Percentiles rank a stretch among this genome's conserved stretches.
These are phyloP conservation scores for Talaromyces sp. DNA, from an alignment of 2,329 filamentous ascomycete genomes.

Conservation along the genomic window DNA sequence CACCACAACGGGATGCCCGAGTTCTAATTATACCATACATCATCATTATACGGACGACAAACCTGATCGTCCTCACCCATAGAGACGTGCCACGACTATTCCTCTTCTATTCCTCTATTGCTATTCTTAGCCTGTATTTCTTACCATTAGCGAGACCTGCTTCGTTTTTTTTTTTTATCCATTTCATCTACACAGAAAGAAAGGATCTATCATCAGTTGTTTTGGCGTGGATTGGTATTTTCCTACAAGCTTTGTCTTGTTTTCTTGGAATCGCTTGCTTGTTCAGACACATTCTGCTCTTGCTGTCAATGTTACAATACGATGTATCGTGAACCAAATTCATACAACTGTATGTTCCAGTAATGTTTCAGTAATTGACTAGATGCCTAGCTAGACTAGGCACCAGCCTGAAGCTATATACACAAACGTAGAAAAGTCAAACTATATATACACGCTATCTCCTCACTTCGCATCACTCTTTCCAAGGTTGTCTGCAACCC, in stretches of 20 bases:
- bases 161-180: not conserved
- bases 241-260: slow-evolving; percentile 3
- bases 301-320: not conserved
- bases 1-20: not conserved
- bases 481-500: not conserved
- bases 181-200: slow-evolving; percentile 2
- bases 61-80: not conserved
- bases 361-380: not conserved
- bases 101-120: not conserved
- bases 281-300: slow-evolving; percentile 6
- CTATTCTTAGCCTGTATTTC: slow-evolving; percentile 14
- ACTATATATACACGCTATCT: not conserved
- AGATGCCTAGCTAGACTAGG: not conserved
- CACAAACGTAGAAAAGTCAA: not conserved
- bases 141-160: slow-evolving; percentile 11
- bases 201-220: not conserved
- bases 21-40: not conserved
- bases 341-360: not conserved
- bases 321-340: not conserved
- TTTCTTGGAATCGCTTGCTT: not conserved
- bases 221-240: not conserved
- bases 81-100: slow-evolving; percentile 13
- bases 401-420: not conserved
- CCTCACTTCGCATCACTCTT: not conserved
- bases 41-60: slow-evolving; percentile 6